A percentile compares a stretch with the other conserved stretches of the same genome.
These are phyloP conservation scores for Candida berthetii DNA, from an alignment of 805 yeast species.

Conservation along the genomic window DNA sequence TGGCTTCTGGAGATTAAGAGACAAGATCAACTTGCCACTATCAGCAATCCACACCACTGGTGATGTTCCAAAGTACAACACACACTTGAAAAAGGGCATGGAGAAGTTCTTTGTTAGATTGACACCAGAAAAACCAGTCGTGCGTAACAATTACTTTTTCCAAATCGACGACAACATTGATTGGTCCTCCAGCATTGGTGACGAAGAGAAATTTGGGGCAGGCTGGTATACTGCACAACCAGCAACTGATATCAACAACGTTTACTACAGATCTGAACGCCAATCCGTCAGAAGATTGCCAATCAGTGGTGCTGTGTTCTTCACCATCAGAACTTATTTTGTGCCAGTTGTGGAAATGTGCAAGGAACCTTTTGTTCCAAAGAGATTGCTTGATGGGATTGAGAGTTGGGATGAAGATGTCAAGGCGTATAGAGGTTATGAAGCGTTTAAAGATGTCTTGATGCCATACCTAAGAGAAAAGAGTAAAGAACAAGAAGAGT, in stretches of 20 bases:
- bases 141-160: slow-evolving; percentile 57
- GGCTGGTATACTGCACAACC: slow-evolving; percentile 61
- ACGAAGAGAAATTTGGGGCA: slow-evolving; percentile 41
- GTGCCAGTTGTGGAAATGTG: slow-evolving; percentile 46
- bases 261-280: slow-evolving; percentile 59
- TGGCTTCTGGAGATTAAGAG: slow-evolving; percentile 64
- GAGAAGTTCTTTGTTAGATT: slow-evolving; percentile 55
- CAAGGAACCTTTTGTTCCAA: slow-evolving; percentile 56
- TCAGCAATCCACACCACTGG: slow-evolving; percentile 57
- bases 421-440: slow-evolving; percentile 52
- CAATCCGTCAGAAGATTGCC: slow-evolving; percentile 61
- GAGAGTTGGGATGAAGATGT: slow-evolving; percentile 57
- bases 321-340: slow-evolving; percentile 62
- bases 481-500: slow-evolving; percentile 41
- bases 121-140: slow-evolving; percentile 57
- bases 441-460: slow-evolving; percentile 44
- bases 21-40: slow-evolving; percentile 50
- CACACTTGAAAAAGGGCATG: slow-evolving; percentile 56
- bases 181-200: slow-evolving; percentile 62
- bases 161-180: slow-evolving; percentile 59
- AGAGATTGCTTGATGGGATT: slow-evolving; percentile 53
- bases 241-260: slow-evolving; percentile 38
- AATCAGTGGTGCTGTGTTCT: slow-evolving; percentile 46
- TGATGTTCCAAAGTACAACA: slow-evolving; percentile 60
- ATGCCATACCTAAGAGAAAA: slow-evolving; percentile 46